A percentile compares a stretch with the other conserved stretches of the same genome.
Conservation (phyloP, 2,329 filamentous ascomycete species). For the Penicillium sclerotiorum region DNA sequence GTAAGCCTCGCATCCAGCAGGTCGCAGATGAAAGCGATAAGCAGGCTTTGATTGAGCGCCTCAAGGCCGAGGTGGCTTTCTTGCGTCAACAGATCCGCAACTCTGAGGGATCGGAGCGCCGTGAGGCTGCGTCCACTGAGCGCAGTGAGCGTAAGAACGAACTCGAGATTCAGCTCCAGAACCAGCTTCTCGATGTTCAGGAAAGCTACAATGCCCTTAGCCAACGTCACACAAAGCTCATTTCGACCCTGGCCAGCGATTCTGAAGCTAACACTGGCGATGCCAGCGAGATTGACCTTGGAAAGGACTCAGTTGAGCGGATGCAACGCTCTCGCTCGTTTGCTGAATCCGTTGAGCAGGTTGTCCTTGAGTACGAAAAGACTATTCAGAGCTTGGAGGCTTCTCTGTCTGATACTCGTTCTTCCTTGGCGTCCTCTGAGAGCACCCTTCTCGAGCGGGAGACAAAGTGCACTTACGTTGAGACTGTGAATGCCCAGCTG, state of each 20-base stretch:
- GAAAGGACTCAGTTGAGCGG: constrained; percentile 81
- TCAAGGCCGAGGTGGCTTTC: constrained; percentile 92
- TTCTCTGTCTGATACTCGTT: constrained; percentile 83
- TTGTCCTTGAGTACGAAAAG: constrained; percentile 97
- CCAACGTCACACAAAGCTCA: constrained; percentile 91
- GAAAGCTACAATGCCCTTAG: constrained; percentile 93
- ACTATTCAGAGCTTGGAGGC: constrained; percentile 93
- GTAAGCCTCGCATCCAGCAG: constrained; percentile 94
- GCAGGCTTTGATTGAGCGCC: constrained; percentile 85
- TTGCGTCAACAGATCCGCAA: constrained; percentile 90
- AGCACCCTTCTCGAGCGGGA: constrained; percentile 88
- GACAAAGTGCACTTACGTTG: constrained; percentile 87
- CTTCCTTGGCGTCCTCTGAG: constrained; percentile 81
- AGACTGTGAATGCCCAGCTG: constrained; percentile 88
- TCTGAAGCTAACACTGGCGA: constrained; percentile 59
- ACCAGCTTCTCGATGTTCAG: constrained; percentile 87
- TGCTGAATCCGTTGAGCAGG: constrained; percentile 91
- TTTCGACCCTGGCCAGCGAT: constrained; percentile 87
- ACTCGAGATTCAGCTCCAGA: constrained; percentile 86
- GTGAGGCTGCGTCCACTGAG: constrained; percentile 63
- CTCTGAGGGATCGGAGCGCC: constrained; percentile 68
- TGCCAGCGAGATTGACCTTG: constrained; percentile 55
- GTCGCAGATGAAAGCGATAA: constrained; percentile 87
- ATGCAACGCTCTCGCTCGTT: constrained; percentile 95
- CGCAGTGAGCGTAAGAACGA: constrained; percentile 78